A percentile compares a stretch with the other conserved stretches of the same genome.
Conservation (phyloP, 2,329 filamentous ascomycete genomes). For the Pseudodiploospora longispora region DNA sequence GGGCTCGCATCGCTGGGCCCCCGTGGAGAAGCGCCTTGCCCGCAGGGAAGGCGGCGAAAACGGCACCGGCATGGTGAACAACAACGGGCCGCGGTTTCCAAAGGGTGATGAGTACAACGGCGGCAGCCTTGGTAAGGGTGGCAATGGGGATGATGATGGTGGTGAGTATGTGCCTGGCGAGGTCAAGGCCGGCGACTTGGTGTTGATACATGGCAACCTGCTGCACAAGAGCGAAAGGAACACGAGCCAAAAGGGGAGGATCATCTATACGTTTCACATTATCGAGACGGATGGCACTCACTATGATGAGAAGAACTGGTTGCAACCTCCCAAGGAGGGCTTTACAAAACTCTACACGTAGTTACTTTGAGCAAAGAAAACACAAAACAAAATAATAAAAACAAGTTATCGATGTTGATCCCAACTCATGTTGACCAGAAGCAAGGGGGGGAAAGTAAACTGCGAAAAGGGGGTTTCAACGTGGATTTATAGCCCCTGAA, state of each 20-base stretch:
- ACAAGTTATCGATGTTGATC: background rate
- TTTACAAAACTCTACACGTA: conserved; percentile 61
- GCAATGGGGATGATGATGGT: conserved; percentile 9
- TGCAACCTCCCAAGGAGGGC: conserved; percentile 73
- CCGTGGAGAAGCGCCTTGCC: conserved; percentile 68
- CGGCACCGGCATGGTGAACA: conserved; percentile 65
- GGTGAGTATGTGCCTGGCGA: conserved; percentile 68
- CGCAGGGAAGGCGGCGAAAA: conserved; percentile 39
- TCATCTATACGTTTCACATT: conserved; percentile 96
- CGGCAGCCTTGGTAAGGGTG: conserved; percentile 29
- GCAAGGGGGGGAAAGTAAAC: no score
- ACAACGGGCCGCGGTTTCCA: conserved; percentile 59
- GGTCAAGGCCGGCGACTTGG: conserved; percentile 83
- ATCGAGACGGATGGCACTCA: conserved; percentile 69
- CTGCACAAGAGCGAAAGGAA: conserved; percentile 97
- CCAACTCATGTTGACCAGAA: no score
- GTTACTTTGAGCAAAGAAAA: background rate
- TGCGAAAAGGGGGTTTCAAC: no score
- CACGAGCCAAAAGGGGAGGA: conserved; percentile 72
- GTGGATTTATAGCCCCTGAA: no score
- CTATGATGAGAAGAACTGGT: conserved; percentile 88
- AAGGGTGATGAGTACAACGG: conserved; percentile 39
- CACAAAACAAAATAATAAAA: background rate
- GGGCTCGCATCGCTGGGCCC: conserved; percentile 69
- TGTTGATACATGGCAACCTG: conserved; percentile 92